Evolutionary conservation across 2,329 filamentous ascomycete genomes (phyloP).

Genomic region (Sporothrix luriei): DNA sequence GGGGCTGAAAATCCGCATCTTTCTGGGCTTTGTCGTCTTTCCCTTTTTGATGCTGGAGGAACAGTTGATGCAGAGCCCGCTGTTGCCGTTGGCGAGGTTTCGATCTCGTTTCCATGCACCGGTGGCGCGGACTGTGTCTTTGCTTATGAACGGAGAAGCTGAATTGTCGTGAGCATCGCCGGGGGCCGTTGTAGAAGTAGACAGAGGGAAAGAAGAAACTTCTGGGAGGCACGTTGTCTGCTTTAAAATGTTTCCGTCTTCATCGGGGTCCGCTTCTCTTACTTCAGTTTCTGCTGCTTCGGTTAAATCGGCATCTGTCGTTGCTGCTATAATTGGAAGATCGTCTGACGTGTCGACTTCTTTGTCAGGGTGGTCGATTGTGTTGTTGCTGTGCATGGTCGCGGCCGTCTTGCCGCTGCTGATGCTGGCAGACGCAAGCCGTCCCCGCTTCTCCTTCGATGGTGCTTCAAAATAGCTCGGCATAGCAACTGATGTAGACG

Average conservation of each 20-base stretch:
- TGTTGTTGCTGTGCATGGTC: background rate
- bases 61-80: background rate
- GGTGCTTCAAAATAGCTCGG: background rate
- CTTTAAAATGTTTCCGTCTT: background rate
- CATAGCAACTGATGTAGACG: constrained; percentile 26
- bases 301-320: background rate
- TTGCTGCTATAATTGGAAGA: no score
- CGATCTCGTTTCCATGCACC: background rate
- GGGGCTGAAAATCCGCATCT: background rate
- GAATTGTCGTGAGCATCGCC: background rate
- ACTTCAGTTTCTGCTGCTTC: background rate
- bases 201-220: background rate
- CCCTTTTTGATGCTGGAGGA: background rate
- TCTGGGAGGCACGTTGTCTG: background rate
- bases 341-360: background rate
- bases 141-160: background rate
- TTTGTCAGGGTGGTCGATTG: background rate
- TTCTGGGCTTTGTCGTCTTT: background rate
- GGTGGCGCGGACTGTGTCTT: background rate
- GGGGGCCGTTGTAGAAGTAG: background rate
- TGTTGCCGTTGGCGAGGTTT: no score
- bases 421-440: background rate
- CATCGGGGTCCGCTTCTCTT: background rate
- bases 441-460: background rate
- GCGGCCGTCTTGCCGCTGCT: background rate